Evolutionary conservation across 352 stramenopile genomes (phyloP).

Genomic region (Phytophthora macrochlamydospora): DNA sequence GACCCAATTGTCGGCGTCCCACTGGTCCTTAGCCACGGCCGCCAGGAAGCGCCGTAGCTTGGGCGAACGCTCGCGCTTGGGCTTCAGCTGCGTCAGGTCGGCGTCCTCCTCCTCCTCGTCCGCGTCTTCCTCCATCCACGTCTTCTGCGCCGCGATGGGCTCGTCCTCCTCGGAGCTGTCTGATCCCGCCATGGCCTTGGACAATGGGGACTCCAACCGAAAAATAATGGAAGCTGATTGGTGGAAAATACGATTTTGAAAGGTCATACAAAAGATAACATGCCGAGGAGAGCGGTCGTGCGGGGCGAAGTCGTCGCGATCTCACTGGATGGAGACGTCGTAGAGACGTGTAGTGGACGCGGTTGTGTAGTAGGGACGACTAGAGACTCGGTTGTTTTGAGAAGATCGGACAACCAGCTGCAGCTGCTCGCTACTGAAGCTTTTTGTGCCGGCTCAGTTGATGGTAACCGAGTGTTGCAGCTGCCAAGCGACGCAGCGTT

Average conservation of each 20-base stretch:
- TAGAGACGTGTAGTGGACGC: neutral
- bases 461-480: conserved; percentile 8
- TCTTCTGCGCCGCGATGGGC: conserved; percentile 67
- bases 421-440: conserved; percentile 12
- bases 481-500: conserved; percentile 12
- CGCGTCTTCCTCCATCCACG: conserved; percentile 82
- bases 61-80: conserved; percentile 39
- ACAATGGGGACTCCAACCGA: conserved; percentile 7
- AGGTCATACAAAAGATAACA: neutral
- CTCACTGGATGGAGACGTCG: conserved; percentile 9
- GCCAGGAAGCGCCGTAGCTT: conserved; percentile 69
- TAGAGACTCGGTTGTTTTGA: conserved; percentile 11
- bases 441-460: conserved; percentile 16
- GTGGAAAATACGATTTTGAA: conserved; percentile 9
- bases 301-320: conserved; percentile 11
- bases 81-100: conserved; percentile 65
- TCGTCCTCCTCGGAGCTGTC: conserved; percentile 90
- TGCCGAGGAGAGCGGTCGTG: conserved; percentile 11
- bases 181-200: conserved; percentile 34
- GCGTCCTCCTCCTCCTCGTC: conserved; percentile 87
- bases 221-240: conserved; percentile 12
- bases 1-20: conserved; percentile 82
- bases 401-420: conserved; percentile 2
- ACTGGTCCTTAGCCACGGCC: conserved; percentile 61
- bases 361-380: conserved; percentile 7